Base-by-base conservation (phyloP, 345 rosid genomes). In the Lepidium africanum region DNA sequence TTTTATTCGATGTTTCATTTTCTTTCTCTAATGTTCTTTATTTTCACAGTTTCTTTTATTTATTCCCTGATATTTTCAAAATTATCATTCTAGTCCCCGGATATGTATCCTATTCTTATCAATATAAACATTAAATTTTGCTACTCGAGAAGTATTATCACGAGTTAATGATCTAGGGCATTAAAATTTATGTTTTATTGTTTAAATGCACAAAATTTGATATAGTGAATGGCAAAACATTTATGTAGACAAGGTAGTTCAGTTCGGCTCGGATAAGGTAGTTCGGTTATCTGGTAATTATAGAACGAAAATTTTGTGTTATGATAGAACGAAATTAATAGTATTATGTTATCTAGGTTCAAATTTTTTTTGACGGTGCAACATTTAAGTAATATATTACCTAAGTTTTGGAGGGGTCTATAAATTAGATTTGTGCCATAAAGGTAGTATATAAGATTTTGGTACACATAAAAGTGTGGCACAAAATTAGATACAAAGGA, bases 1-100 rank as follows among this genome's bases (percentile, higher is more conserved):
- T 74, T 74, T 67, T 2, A 67, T 74, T 74, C 63, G 73, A 74
- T 43, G 25, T 67, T 74, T 48, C 72, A 57, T 49, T 57, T 45
- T 49, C 60, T 67, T 67, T 59, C 63, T 43, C 16, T 30, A 0
- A 1, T 10, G 3, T 37, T 43, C 72, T 66, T 67, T 1, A 9
- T 0, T 16, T 66, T 11, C 59, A 2, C 27, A 9, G 1, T 6
- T 4, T 65, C 23, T 33, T 41, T 10, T 15, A 3, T 7, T 43
- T 43, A 14, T 33, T 59, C 41, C 36, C 0, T 0, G 2, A 7
- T 58, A 10, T 0, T 42, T 33, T 59, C 0, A 1, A 0, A 1
- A 16, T 32, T 27, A 0, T n/a, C 21, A 49, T 41, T 42, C 3
- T 15, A 59, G 62, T 66, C 61, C 64, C 1, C 3, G 0, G 0